These are phyloP conservation scores for Rhizopogon salebrosus DNA, from an alignment of 768 basidiomycete species.

Conservation along the genomic window DNA sequence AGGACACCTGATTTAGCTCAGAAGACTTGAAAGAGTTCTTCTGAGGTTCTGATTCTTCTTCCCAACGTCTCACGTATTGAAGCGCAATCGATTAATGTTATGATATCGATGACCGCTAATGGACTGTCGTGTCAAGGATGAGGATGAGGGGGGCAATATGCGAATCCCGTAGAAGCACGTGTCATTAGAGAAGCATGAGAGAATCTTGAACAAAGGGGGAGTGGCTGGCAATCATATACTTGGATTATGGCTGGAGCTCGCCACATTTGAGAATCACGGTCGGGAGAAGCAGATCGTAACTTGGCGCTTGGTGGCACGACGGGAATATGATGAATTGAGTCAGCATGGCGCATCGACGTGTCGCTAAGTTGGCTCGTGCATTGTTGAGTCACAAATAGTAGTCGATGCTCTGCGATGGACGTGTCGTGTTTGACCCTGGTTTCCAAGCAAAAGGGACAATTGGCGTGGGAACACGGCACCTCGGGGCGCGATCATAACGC, in stretches of 20 bases:
- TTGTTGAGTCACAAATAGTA: no score
- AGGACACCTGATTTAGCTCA: not conserved
- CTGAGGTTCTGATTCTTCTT: conserved; percentile 1
- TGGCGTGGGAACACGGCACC: not conserved
- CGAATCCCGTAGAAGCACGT: not conserved
- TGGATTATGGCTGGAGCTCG: not conserved
- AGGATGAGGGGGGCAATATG: not conserved
- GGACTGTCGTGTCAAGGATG: not conserved
- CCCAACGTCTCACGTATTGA: not conserved
- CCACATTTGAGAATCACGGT: not conserved
- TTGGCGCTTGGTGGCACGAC: not conserved
- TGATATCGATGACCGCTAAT: not conserved
- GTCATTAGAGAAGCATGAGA: not conserved
- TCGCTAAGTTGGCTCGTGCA: no score
- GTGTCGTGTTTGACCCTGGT: not conserved
- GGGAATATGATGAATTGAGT: no score
- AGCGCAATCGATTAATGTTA: no score
- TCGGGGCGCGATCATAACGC: not conserved
- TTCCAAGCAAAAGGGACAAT: not conserved
- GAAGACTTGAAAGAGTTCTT: not conserved
- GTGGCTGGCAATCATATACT: not conserved
- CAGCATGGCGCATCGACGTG: no score
- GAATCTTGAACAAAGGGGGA: not conserved
- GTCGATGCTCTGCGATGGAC: no score
- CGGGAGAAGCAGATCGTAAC: not conserved